These are phyloP conservation scores for Corynascus novoguineensis DNA, from an alignment of 495 filamentous ascomycete species.

Conservation along the genomic window DNA sequence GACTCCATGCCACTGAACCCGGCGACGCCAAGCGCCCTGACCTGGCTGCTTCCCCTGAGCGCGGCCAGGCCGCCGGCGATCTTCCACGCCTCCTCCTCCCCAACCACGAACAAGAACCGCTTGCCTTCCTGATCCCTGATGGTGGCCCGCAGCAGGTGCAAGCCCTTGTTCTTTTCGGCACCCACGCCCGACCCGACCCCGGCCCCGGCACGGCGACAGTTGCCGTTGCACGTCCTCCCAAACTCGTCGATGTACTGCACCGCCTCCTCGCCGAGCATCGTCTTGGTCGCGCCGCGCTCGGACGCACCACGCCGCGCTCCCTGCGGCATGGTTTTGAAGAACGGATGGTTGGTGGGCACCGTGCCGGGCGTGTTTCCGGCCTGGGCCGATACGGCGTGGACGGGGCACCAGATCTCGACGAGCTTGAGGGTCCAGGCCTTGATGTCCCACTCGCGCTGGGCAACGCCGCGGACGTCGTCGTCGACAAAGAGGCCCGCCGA, in stretches of 20 bases:
- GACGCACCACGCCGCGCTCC: constrained; percentile 34
- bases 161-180: constrained; percentile 44
- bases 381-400: constrained; percentile 40
- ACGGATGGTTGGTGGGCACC: constrained; percentile 36
- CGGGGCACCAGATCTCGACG: constrained; percentile 82
- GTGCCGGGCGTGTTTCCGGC: constrained; percentile 29
- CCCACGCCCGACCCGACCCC: constrained; percentile 30
- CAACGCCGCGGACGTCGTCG: constrained; percentile 80
- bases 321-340: constrained; percentile 34
- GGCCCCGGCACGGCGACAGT: constrained; percentile 45
- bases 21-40: constrained; percentile 59
- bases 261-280: constrained; percentile 55
- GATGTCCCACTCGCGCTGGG: constrained; percentile 94
- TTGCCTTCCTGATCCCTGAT: constrained; percentile 80
- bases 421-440: constrained; percentile 95
- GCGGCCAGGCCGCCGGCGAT: constrained; percentile 73
- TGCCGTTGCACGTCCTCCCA: constrained; percentile 56
- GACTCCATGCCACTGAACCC: constrained; percentile 57
- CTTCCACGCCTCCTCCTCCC: constrained; percentile 88
- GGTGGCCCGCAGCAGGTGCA: constrained; percentile 77
- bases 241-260: constrained; percentile 55
- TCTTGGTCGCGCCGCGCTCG: constrained; percentile 43
- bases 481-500: constrained; percentile 95
- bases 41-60: constrained; percentile 65
- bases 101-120: constrained; percentile 74